phyloP scores from a whole-genome alignment of 495 filamentous ascomycete species.

The Xylaria intraflava region DNA sequence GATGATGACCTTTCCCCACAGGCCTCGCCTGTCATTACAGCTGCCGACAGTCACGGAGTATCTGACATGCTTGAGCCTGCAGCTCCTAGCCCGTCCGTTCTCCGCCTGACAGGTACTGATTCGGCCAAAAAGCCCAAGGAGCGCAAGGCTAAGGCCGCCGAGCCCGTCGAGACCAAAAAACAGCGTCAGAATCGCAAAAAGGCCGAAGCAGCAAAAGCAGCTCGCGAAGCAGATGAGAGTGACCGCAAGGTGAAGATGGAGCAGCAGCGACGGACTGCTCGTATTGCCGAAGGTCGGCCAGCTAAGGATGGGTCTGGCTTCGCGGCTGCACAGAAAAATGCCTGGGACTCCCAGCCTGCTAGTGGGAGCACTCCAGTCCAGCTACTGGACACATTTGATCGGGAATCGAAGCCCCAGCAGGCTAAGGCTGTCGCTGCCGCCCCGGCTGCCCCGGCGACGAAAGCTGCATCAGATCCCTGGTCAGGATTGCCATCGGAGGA shows the following conservation, averaged over 20 bases:
- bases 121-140: constrained; percentile 53
- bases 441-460: constrained; percentile 19
- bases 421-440: constrained; percentile 13
- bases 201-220: constrained; percentile 63
- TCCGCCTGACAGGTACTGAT: constrained; percentile 65
- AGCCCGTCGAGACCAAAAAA: constrained; percentile 74
- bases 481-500: constrained; percentile 69
- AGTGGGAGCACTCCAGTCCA: constrained; percentile 42
- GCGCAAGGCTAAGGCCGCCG: constrained; percentile 49
- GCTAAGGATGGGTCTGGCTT: constrained; percentile 62
- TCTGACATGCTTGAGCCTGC: constrained; percentile 82
- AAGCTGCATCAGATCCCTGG: constrained; percentile 39
- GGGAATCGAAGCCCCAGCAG: constrained; percentile 24
- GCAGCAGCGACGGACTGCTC: constrained; percentile 71
- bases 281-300: constrained; percentile 70
- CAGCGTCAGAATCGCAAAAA: constrained; percentile 81
- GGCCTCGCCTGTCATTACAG: constrained; percentile 50
- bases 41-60: constrained; percentile 54
- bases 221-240: constrained; percentile 67
- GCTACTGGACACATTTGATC: constrained; percentile 72
- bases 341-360: constrained; percentile 52
- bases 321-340: constrained; percentile 50
- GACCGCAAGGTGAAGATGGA: constrained; percentile 64
- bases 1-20: constrained; percentile 71
- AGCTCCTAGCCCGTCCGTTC: constrained; percentile 60